Evolutionary conservation across 192 early-diverging fungal species (phyloP), one percentile per base, ranked within the genome.

Genomic region (Umbelopsis ramanniana): DNA sequence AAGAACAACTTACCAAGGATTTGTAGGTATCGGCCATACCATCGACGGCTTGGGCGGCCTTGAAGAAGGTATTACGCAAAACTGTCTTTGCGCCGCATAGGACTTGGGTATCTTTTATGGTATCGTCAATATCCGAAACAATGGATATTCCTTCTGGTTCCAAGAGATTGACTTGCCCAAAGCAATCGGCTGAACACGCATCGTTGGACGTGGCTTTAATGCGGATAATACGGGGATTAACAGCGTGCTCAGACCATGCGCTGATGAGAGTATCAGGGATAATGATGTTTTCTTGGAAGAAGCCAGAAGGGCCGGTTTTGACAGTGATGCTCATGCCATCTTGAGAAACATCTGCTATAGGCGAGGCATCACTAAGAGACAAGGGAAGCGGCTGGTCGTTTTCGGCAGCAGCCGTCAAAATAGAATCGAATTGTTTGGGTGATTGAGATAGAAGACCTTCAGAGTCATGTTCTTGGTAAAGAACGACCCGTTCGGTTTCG

Each of bases 121-220:
- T 97, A 77, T 97, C 95, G 77, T 97, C 95, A 68, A 97, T 91
- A 70, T 93, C 91, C 3, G 91, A 93, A 37, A 96, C 91, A 12
- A 96, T 76, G 0, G 93, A 94, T 10, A 93, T 75, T 14, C 96
- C 95, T 7, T 68, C 73, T 1, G 86, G 88, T 19, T 89, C 87
- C 66, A 95, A 82, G 35, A 95, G 71, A 67, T 88, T 84, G 71
- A 74, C 86, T 50, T 76, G 76, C 26, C 71, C 84, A 55, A 74
- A 79, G 47, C 40, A 75, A 29, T 12, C 71, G 17, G 76, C 71
- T 17, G 55, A 52, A 74, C 82, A 82, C 14, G 71, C 43, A 68
- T 76, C 71, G 26, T 80, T 57, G 40, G n/a, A 66, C 14, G 23
- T 19, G 17, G 72, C 66, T 37, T 55, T 40, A 11, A 78, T 66